Evolutionary conservation across 2,329 filamentous ascomycete species (phyloP).

Genomic region (Phialophora verrucosa): DNA sequence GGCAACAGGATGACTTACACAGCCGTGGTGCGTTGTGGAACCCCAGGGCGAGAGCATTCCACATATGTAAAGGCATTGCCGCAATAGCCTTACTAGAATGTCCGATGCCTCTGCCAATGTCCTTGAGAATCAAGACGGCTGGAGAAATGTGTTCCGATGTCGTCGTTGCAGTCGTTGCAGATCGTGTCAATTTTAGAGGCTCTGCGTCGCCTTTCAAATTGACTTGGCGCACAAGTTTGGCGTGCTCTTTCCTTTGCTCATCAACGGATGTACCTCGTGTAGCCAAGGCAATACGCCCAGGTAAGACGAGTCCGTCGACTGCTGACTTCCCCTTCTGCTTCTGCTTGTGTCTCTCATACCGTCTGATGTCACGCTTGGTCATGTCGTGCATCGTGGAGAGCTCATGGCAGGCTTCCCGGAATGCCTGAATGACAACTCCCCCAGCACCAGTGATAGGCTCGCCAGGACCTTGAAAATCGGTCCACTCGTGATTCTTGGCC

Average conservation of each 20-base stretch:
- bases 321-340: slow-evolving; percentile 41
- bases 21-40: slow-evolving; percentile 61
- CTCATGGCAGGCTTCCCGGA: slow-evolving; percentile 55
- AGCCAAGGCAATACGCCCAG: slow-evolving; percentile 35
- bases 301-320: slow-evolving; percentile 29
- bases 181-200: slow-evolving; percentile 26
- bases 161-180: slow-evolving; percentile 23
- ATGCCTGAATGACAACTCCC: slow-evolving; percentile 52
- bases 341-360: slow-evolving; percentile 52
- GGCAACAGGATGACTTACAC: slow-evolving; percentile 38
- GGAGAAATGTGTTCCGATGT: slow-evolving; percentile 22
- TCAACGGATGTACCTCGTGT: slow-evolving; percentile 30
- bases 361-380: slow-evolving; percentile 55
- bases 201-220: slow-evolving; percentile 38
- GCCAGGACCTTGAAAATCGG: slow-evolving; percentile 61
- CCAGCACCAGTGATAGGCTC: slow-evolving; percentile 59
- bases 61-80: slow-evolving; percentile 54
- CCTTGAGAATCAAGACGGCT: slow-evolving; percentile 32
- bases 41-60: slow-evolving; percentile 58
- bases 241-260: slow-evolving; percentile 25
- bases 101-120: slow-evolving; percentile 37
- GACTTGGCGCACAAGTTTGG: slow-evolving; percentile 17
- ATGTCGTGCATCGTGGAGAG: slow-evolving; percentile 56
- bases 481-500: slow-evolving; percentile 57
- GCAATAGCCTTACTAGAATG: slow-evolving; percentile 36